A percentile compares a stretch with the other conserved stretches of the same genome.
phyloP scores from a whole-genome alignment of 352 stramenopile genomes.

The Pythium rhizo-oryzae region DNA sequence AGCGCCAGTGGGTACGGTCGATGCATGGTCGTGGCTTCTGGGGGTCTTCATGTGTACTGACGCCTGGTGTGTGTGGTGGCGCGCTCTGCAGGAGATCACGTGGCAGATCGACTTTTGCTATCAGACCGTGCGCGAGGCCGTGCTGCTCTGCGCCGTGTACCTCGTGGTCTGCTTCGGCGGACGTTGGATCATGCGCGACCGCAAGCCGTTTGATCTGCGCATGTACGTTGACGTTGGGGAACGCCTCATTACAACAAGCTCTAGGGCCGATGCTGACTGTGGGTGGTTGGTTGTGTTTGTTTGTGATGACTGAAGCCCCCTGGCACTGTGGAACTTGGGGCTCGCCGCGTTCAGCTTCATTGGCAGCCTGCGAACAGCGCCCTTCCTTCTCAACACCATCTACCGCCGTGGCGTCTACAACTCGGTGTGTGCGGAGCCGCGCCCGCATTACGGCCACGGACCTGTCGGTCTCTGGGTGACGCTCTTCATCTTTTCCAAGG shows the following conservation, averaged over 20 bases:
- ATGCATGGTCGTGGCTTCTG: too few relatives aligned
- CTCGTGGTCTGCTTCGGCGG: slow-evolving; percentile 77
- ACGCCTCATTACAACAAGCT: too few relatives aligned
- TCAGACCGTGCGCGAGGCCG: slow-evolving; percentile 58
- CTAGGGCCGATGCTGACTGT: too few relatives aligned
- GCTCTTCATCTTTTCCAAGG: slow-evolving; percentile 90
- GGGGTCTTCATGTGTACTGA: too few relatives aligned
- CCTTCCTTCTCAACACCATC: slow-evolving; percentile 86
- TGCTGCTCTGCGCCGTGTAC: slow-evolving; percentile 72
- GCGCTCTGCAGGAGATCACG: slow-evolving; percentile 48
- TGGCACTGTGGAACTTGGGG: slow-evolving; percentile 81
- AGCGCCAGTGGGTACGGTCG: slow-evolving; percentile 78
- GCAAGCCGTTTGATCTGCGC: slow-evolving; percentile 81
- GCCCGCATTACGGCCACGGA: slow-evolving; percentile 67
- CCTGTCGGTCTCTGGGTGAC: slow-evolving; percentile 77
- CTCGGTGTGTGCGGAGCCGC: slow-evolving; percentile 76
- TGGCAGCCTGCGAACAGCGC: slow-evolving; percentile 70
- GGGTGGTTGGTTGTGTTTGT: not conserved
- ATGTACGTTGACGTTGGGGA: slow-evolving; percentile 43
- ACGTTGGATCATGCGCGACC: slow-evolving; percentile 75
- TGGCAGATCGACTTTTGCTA: slow-evolving; percentile 75
- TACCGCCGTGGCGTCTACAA: slow-evolving; percentile 79
- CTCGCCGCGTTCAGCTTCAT: slow-evolving; percentile 82
- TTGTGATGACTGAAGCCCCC: slow-evolving; percentile 34
- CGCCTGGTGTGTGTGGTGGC: too few relatives aligned